phyloP scores from a whole-genome alignment of 2,329 filamentous ascomycete species.

The Neofusicoccum parvum region DNA sequence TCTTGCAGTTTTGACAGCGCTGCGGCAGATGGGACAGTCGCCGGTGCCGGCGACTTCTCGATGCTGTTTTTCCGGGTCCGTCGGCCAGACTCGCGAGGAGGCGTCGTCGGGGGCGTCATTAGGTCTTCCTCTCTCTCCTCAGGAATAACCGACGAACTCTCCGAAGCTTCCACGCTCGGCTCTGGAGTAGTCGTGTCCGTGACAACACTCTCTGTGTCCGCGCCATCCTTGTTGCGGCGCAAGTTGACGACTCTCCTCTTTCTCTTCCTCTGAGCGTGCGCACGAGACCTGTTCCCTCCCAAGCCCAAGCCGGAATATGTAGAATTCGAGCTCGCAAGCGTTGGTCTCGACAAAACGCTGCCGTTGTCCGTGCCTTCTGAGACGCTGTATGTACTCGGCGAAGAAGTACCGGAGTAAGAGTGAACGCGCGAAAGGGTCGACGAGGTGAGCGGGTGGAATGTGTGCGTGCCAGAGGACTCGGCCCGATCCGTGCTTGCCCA shows the following conservation, averaged over 20 bases:
- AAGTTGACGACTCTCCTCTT: conserved; percentile 84
- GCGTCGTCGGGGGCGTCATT: conserved; percentile 35
- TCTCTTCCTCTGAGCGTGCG: conserved; percentile 70
- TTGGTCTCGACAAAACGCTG: conserved; percentile 64
- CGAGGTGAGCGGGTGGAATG: conserved; percentile 45
- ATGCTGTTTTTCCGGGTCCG: conserved; percentile 16
- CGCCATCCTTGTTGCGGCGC: conserved; percentile 60
- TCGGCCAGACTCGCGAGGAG: conserved; percentile 24
- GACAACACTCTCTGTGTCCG: conserved; percentile 51
- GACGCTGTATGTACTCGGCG: conserved; percentile 22
- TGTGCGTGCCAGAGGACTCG: conserved; percentile 52
- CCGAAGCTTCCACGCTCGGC: conserved; percentile 59
- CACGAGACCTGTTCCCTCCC: conserved; percentile 61
- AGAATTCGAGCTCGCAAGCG: conserved; percentile 64
- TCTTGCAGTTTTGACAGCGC: conserved; percentile 14
- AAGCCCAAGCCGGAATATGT: conserved; percentile 64
- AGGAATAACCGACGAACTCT: conserved; percentile 50
- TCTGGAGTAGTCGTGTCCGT: conserved; percentile 54
- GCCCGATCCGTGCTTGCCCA: conserved; percentile 80
- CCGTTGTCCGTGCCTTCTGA: conserved; percentile 55
- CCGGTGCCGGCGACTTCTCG: not conserved
- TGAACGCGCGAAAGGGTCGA: conserved; percentile 51
- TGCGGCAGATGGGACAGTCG: conserved; percentile 1
- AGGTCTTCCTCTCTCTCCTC: conserved; percentile 36
- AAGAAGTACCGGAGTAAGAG: conserved; percentile 39